phyloP scores from a whole-genome alignment of 352 stramenopile genomes.

The Phytophthora vignae region DNA sequence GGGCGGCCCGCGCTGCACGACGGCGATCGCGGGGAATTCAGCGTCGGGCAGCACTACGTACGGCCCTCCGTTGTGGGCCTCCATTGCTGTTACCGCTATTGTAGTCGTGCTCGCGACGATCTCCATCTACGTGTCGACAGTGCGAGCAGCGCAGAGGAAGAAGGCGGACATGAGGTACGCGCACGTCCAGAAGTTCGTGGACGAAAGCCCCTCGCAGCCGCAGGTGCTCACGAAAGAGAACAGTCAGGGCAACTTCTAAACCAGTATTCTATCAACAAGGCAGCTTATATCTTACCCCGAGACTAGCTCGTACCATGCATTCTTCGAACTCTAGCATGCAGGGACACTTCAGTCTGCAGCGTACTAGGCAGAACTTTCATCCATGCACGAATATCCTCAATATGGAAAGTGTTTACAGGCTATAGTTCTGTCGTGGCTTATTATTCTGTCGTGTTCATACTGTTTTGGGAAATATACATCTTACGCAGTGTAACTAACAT shows the following conservation, averaged over 20 bases:
- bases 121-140: slow-evolving; percentile 24
- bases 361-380: too few relatives aligned
- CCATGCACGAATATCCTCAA: too few relatives aligned
- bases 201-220: slow-evolving; percentile 10
- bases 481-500: too few relatives aligned
- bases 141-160: slow-evolving; percentile 15
- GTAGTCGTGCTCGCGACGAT: slow-evolving; percentile 7
- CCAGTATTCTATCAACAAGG: background rate
- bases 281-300: background rate
- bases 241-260: background rate
- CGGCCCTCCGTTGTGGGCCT: slow-evolving; percentile 22
- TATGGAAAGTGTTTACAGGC: too few relatives aligned
- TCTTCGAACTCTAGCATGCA: too few relatives aligned
- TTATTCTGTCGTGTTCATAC: too few relatives aligned
- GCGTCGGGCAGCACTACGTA: slow-evolving; percentile 19
- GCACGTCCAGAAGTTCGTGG: slow-evolving; percentile 10
- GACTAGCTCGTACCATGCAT: too few relatives aligned
- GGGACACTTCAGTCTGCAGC: too few relatives aligned
- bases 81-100: slow-evolving; percentile 9
- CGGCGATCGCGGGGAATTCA: slow-evolving; percentile 15
- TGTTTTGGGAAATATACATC: too few relatives aligned
- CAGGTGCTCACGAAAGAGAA: slow-evolving; percentile 18
- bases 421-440: too few relatives aligned
- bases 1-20: slow-evolving; percentile 36
- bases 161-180: slow-evolving; percentile 19